phyloP scores from a whole-genome alignment of 2,329 filamentous ascomycete species.

The Alternaria incomplexa region DNA sequence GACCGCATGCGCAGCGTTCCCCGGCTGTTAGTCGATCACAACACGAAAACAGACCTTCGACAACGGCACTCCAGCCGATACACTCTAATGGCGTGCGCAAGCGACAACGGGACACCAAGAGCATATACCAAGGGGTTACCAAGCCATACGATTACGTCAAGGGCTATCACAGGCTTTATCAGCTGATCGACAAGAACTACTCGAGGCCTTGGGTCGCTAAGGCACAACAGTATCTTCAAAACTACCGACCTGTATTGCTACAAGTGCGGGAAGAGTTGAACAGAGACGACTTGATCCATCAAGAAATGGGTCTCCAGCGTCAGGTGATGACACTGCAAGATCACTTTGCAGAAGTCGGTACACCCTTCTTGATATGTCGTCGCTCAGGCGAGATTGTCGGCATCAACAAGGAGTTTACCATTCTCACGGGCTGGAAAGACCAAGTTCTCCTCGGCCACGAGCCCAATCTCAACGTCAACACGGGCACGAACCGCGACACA shows the following conservation, averaged over 20 bases:
- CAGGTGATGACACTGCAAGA: slow-evolving; percentile 93
- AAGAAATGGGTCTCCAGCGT: slow-evolving; percentile 96
- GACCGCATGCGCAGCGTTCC: slow-evolving; percentile 39
- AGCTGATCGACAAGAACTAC: slow-evolving; percentile 79
- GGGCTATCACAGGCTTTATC: slow-evolving; percentile 87
- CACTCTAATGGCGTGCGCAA: slow-evolving; percentile 51
- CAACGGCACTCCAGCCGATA: slow-evolving; percentile 38
- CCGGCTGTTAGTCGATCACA: slow-evolving; percentile 35
- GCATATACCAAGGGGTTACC: slow-evolving; percentile 86
- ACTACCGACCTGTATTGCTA: slow-evolving; percentile 91
- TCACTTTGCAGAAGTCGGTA: slow-evolving; percentile 84
- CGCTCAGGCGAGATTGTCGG: slow-evolving; percentile 94
- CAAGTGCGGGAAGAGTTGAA: slow-evolving; percentile 89
- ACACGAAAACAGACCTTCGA: slow-evolving; percentile 33
- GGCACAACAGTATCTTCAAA: slow-evolving; percentile 86
- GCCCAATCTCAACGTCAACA: slow-evolving; percentile 86
- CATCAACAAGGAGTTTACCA: slow-evolving; percentile 95
- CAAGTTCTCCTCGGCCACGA: slow-evolving; percentile 87
- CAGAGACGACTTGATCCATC: slow-evolving; percentile 88
- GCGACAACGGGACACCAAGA: slow-evolving; percentile 73
- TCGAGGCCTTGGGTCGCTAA: slow-evolving; percentile 76
- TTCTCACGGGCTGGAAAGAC: slow-evolving; percentile 92
- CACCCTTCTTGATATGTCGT: slow-evolving; percentile 88
- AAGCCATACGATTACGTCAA: slow-evolving; percentile 90
- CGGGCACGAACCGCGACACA: slow-evolving; percentile 58